These are phyloP conservation scores for Hibiscus trionum DNA, from an alignment of 345 rosid species.

Conservation along the genomic window DNA sequence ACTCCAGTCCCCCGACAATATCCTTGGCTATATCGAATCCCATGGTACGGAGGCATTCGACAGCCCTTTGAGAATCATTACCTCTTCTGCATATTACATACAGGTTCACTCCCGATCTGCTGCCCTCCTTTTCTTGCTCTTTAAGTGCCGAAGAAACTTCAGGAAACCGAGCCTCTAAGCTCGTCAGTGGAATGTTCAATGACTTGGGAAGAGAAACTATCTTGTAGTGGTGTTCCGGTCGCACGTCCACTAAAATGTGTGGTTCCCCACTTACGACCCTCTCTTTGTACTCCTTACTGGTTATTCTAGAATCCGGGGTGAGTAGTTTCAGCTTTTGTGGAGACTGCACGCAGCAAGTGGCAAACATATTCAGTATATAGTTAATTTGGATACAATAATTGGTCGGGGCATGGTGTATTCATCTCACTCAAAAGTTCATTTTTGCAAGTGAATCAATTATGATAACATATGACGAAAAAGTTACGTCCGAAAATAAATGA, in stretches of 20 bases:
- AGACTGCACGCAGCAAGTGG: conserved; percentile 25
- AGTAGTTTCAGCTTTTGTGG: conserved; percentile 56
- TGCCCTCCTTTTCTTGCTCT: conserved; percentile 22
- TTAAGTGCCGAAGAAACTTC: conserved; percentile 57
- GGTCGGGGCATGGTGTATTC: neutral
- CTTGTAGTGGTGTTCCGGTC: conserved; percentile 79
- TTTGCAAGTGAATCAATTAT: neutral
- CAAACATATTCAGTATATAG: neutral
- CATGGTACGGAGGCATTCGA: conserved; percentile 44
- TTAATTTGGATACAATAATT: neutral
- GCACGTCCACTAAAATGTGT: conserved; percentile 58
- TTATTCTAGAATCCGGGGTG: conserved; percentile 49
- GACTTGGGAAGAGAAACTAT: conserved; percentile 79
- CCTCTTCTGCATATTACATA: conserved; percentile 84
- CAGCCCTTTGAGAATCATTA: conserved; percentile 92
- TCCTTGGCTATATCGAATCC: conserved; percentile 68
- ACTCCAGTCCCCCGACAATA: conserved; percentile 74
- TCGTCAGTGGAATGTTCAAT: conserved; percentile 59
- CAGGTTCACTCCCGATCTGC: conserved; percentile 24
- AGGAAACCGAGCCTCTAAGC: conserved; percentile 51
- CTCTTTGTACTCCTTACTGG: conserved; percentile 47
- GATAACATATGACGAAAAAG: neutral
- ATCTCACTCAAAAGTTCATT: neutral
- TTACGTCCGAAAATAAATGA: neutral
- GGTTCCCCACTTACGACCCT: conserved; percentile 39